A percentile compares a stretch with the other conserved stretches of the same genome.
Evolutionary conservation across 371 early-diverging fungal genomes (phyloP).

Genomic region (Caulochytrium protostelioides): DNA sequence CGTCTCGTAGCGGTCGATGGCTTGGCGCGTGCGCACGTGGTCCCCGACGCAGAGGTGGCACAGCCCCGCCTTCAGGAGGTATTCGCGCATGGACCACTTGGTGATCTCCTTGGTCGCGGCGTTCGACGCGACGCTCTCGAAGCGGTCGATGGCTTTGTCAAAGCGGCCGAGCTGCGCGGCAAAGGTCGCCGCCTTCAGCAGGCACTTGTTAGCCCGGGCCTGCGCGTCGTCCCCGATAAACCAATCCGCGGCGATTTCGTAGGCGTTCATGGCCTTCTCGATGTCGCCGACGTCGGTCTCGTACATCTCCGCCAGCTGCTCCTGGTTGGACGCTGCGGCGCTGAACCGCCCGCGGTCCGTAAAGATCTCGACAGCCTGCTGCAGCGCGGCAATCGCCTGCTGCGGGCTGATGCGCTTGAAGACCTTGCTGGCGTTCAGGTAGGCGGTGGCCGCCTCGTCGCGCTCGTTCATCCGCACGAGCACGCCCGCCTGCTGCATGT

Average conservation of each 20-base stretch:
- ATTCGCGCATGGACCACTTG: slow-evolving; percentile 83
- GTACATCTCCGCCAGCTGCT: slow-evolving; percentile 80
- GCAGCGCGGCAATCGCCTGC: slow-evolving; percentile 49
- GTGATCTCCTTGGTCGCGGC: slow-evolving; percentile 69
- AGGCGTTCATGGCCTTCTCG: slow-evolving; percentile 59
- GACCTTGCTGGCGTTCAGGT: slow-evolving; percentile 63
- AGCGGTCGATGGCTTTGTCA: slow-evolving; percentile 60
- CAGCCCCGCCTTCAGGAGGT: slow-evolving; percentile 79
- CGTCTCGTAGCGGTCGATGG: slow-evolving; percentile 52
- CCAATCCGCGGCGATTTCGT: slow-evolving; percentile 75
- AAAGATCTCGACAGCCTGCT: slow-evolving; percentile 51
- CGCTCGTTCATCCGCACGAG: slow-evolving; percentile 38
- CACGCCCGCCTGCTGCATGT: slow-evolving; percentile 52
- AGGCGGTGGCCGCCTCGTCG: slow-evolving; percentile 64
- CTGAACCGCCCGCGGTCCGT: slow-evolving; percentile 68
- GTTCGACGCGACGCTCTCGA: slow-evolving; percentile 59
- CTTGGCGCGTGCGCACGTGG: slow-evolving; percentile 39
- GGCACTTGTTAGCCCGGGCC: slow-evolving; percentile 46
- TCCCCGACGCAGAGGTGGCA: slow-evolving; percentile 56
- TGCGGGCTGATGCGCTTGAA: slow-evolving; percentile 59
- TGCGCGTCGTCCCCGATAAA: slow-evolving; percentile 68
- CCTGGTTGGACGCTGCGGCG: slow-evolving; percentile 73
- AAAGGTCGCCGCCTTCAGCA: slow-evolving; percentile 72
- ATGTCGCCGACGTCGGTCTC: slow-evolving; percentile 64
- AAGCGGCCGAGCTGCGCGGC: slow-evolving; percentile 76